Base-by-base conservation (phyloP, 73 alveolate genomes). In the Strombidium stylifer region DNA sequence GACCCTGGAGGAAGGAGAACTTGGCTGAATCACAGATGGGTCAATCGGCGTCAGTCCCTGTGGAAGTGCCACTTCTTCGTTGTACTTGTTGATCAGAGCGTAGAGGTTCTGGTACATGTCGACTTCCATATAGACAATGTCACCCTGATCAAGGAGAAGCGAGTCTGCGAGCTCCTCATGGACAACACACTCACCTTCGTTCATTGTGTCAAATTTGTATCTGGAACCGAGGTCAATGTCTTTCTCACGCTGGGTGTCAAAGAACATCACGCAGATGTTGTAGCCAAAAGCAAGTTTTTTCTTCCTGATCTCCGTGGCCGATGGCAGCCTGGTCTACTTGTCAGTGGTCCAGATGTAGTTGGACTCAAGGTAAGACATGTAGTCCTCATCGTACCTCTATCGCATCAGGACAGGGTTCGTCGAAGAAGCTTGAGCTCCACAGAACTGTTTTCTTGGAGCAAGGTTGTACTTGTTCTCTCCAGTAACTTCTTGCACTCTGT, bases 161-260 rank as follows among this genome's bases (percentile, higher is more conserved):
- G n/a, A 1, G 6, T 15, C 34, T 15, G 45, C 55, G 5, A 14
- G 4, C 20, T 20, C 18, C 6, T 10, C n/a, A 18, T 44, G 41
- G 5, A 73, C 45, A 18, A 18, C 1, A 39, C 73, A 56, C 40
- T 70, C 84, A 12, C 68, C 71, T 21, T 20, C 20, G 16, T 47
- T 23, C 48, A 84, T 16, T 27, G 41, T 56, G 15, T 34, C 83
- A 53, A 54, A 59, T 6, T 51, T 51, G 56, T 72, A 84, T 6
- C 60, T 77, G 39, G 87, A 46, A 2, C 96, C 96, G 12, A 87
- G 45, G 7, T 87, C 88, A 27, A 73, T 65, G 37, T 51, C 55
- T 36, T 39, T 54, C 45, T 87, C 96, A 14, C 66, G 59, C 40
- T 52, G 42, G 4, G 89, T 51, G 40, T 87, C 93, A 40, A 85